Evolutionary conservation across 1,139 yeast genomes (phyloP).

Genomic region (Yamadazyma friedrichii): DNA sequence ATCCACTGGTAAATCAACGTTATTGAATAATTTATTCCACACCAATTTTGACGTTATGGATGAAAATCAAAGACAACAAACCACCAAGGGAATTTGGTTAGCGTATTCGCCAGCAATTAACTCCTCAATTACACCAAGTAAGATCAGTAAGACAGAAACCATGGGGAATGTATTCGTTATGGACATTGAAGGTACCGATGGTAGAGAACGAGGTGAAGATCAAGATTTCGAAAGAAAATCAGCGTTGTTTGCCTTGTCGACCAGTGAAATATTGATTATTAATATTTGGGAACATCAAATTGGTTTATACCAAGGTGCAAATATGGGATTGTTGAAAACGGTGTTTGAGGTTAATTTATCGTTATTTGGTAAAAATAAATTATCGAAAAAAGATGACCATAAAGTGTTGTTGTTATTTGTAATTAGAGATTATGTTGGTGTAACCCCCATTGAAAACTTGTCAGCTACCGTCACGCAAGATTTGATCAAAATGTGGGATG

Average conservation of each 20-base stretch:
- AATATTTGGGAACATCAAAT: conserved; percentile 98
- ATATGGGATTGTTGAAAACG: conserved; percentile 91
- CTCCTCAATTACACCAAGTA: conserved; percentile 24
- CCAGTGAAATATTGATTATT: conserved; percentile 85
- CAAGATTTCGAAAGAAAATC: conserved; percentile 97
- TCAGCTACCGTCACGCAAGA: conserved; percentile 69
- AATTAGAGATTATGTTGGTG: conserved; percentile 87
- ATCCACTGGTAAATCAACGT: conserved; percentile 92
- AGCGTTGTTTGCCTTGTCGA: conserved; percentile 89
- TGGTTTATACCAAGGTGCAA: conserved; percentile 96
- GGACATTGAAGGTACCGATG: conserved; percentile 98
- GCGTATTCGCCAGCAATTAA: conserved; percentile 56
- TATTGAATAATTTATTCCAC: conserved; percentile 79
- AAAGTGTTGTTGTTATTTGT: conserved; percentile 82
- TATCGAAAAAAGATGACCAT: conserved; percentile 42
- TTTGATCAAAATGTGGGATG: conserved; percentile 74
- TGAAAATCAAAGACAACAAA: conserved; percentile 74
- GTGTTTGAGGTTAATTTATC: conserved; percentile 94
- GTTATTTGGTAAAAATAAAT: conserved; percentile 55
- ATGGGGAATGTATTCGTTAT: conserved; percentile 62
- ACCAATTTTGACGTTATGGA: conserved; percentile 94
- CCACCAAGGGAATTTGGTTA: conserved; percentile 95
- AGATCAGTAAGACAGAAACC: conserved; percentile 15
- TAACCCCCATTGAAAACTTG: conserved; percentile 76
- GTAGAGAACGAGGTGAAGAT: conserved; percentile 96